Evolutionary conservation across 352 stramenopile species (phyloP).

Genomic region (Phytopythium oedochilum): DNA sequence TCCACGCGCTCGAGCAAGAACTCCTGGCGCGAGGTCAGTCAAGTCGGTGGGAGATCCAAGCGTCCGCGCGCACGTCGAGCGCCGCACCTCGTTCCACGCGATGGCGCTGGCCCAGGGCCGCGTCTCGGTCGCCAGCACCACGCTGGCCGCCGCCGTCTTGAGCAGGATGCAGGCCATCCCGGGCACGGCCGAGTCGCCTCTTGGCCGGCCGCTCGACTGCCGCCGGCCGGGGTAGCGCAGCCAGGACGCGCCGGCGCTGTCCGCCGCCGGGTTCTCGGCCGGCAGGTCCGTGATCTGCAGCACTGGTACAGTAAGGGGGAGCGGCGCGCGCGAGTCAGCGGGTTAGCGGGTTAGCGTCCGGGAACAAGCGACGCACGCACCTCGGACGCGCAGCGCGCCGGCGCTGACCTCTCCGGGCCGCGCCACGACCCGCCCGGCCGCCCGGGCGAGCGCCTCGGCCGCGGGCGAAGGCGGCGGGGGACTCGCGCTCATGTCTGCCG

Average conservation of each 20-base stretch:
- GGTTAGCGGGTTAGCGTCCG: background rate
- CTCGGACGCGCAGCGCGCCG: conserved; percentile 53
- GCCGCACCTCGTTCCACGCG: conserved; percentile 47
- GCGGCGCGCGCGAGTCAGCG: background rate
- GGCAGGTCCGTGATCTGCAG: conserved; percentile 50
- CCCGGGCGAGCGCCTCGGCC: conserved; percentile 39
- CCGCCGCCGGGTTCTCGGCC: conserved; percentile 14
- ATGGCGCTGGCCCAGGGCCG: conserved; percentile 29
- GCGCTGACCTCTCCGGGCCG: conserved; percentile 40
- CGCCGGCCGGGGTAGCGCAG: conserved; percentile 32
- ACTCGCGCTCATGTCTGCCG: conserved; percentile 15
- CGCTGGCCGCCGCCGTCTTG: conserved; percentile 16
- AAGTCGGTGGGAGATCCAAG: too few relatives aligned
- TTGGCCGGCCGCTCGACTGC: conserved; percentile 13
- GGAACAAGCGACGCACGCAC: conserved; percentile 11
- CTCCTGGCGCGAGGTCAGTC: conserved; percentile 29
- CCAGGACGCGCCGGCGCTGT: conserved; percentile 36
- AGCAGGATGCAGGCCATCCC: conserved; percentile 55
- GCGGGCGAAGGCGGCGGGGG: conserved; percentile 35
- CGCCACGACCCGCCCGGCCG: conserved; percentile 37
- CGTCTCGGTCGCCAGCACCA: conserved; percentile 39
- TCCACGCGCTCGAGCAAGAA: conserved; percentile 68
- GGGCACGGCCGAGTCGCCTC: conserved; percentile 14
- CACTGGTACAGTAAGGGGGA: conserved; percentile 11
- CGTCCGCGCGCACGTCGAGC: background rate